Evolutionary conservation across 768 basidiomycete species (phyloP).

Genomic region (Tremella fuciformis): DNA sequence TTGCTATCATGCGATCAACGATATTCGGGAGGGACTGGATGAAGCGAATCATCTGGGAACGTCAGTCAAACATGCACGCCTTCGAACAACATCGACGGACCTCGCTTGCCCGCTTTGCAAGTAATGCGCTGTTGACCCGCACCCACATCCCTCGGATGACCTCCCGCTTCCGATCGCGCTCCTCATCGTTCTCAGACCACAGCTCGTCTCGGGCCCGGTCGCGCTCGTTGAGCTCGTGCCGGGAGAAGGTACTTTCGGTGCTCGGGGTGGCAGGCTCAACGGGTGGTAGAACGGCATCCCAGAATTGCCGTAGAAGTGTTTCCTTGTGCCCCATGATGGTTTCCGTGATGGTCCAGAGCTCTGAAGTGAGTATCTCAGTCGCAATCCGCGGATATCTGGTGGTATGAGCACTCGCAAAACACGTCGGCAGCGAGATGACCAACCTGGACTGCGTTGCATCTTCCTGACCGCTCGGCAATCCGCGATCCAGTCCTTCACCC

Average conservation of each 20-base stretch:
- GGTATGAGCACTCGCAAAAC: slow-evolving; percentile 2
- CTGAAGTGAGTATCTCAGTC: slow-evolving; percentile 91
- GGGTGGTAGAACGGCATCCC: slow-evolving; percentile 64
- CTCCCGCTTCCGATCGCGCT: slow-evolving; percentile 58
- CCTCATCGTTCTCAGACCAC: slow-evolving; percentile 80
- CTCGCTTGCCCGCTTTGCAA: slow-evolving; percentile 84
- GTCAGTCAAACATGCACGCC: neutral
- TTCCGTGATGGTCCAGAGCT: slow-evolving; percentile 91
- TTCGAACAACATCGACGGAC: slow-evolving; percentile 56
- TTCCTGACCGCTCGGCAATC: slow-evolving; percentile 14
- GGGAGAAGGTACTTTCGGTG: slow-evolving; percentile 7
- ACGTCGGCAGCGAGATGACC: slow-evolving; percentile 3
- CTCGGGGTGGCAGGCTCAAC: slow-evolving; percentile 20
- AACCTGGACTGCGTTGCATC: slow-evolving; percentile 33
- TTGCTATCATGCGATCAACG: slow-evolving; percentile 74
- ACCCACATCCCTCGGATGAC: slow-evolving; percentile 87
- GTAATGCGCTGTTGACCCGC: slow-evolving; percentile 85
- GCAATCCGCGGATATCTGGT: slow-evolving; percentile 86
- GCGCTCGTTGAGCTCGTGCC: slow-evolving; percentile 23
- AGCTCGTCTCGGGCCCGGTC: slow-evolving; percentile 50
- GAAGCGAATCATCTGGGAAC: slow-evolving; percentile 78
- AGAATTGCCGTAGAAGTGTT: slow-evolving; percentile 78
- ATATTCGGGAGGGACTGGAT: slow-evolving; percentile 78
- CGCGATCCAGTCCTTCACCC: slow-evolving; percentile 23
- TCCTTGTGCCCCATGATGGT: slow-evolving; percentile 71